Conservation (phyloP, 495 filamentous ascomycete species). For the Annulohypoxylon nitens region DNA sequence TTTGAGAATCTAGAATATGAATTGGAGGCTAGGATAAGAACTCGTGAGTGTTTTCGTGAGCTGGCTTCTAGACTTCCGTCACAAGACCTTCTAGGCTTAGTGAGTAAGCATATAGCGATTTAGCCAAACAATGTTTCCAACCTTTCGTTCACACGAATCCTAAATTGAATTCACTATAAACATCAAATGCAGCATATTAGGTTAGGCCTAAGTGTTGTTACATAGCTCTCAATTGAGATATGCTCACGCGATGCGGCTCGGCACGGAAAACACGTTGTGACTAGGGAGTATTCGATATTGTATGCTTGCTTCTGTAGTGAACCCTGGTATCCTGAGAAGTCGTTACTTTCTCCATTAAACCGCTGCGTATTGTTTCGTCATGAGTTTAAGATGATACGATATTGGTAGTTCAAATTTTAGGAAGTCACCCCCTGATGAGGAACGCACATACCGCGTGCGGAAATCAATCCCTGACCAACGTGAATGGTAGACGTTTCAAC, state of each 20-base stretch:
- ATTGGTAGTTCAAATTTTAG: neutral
- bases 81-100: neutral
- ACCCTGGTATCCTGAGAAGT: neutral
- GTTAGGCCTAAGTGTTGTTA: neutral
- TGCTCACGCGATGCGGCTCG: neutral
- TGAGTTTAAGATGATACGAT: no score
- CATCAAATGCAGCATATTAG: neutral
- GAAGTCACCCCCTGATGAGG: neutral
- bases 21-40: neutral
- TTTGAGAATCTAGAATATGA: neutral
- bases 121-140: neutral
- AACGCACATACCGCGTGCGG: neutral
- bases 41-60: neutral
- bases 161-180: neutral
- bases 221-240: neutral
- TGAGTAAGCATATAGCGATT: neutral
- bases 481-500: no score
- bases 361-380: no score
- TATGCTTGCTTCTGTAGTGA: neutral
- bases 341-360: no score
- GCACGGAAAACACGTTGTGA: neutral
- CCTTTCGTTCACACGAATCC: neutral
- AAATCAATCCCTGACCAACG: neutral
- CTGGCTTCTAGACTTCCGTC: neutral
- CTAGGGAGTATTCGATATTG: neutral